Evolutionary conservation across 257 asterid genomes (phyloP), one percentile per base, ranked within the genome.

Genomic region (Vinca minor): DNA sequence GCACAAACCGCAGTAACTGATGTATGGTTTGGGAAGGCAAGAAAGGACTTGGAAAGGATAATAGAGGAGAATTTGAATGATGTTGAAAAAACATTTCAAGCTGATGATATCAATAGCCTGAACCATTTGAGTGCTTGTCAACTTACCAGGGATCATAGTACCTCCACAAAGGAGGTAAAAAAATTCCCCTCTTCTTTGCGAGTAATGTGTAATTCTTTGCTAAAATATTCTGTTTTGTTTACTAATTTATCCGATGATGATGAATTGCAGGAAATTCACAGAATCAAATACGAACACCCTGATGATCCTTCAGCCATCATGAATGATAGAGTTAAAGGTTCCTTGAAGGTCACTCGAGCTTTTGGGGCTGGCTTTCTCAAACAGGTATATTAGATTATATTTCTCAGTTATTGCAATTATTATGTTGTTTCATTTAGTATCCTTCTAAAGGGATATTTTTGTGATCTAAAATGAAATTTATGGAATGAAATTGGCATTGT

Each of bases 311-410:
- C 61, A 12, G 96, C 95, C 20, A 70, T 93, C 21, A 48, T 64
- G 59, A 93, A 93, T 31, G 89, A 81, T 56, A 70, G 98, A 49
- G 98, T 93, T 58, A 93, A 93, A 68, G 98, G 97, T 38, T 87
- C 95, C 21, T 71, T 93, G 76, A 87, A 83, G 75, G 98, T 93
- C 42, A 89, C 97, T 9, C 89, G 98, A 41, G 98, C 98, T 18
- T 93, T 93, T 64, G 98, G 98, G 11, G 97, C 97, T 4, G 98
- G 96, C 68, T 93, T 69, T 71, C 93, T 93, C 67, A 93, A 93
- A 75, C 88, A 85, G 80, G 98, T 93, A 73, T 25, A 49, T 31
- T 38, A 9, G 26, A n/a, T 69, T 50, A 59, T 45, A 18, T 21
- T 39, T 31, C 31, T 50, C 18, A 12, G 50, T 25, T 20, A 17